Evolutionary conservation across 2,329 filamentous ascomycete genomes (phyloP).

Genomic region (Penicillium sp.): DNA sequence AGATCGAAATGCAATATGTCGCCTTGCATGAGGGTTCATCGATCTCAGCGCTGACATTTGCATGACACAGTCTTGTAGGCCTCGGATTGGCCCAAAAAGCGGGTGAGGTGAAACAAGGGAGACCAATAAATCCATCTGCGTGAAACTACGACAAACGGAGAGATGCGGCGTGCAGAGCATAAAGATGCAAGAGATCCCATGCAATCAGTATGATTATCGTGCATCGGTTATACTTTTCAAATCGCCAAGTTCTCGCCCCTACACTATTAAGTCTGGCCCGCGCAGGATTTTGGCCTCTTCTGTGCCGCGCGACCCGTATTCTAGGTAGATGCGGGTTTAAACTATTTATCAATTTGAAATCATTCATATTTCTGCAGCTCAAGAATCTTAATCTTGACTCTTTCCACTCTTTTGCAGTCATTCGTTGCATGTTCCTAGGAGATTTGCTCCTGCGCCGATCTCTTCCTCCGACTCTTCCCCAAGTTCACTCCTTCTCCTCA

Average conservation of each 20-base stretch:
- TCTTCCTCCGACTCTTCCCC: background rate
- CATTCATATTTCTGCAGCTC: background rate
- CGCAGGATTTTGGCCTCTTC: background rate
- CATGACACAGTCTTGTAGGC: background rate
- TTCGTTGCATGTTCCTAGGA: background rate
- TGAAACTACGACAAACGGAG: conserved; percentile 14
- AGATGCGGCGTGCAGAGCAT: background rate
- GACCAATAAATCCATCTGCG: conserved; percentile 11
- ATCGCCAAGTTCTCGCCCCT: too few species aligned
- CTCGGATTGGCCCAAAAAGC: too few species aligned
- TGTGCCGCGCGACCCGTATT: too few species aligned
- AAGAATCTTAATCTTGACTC: background rate
- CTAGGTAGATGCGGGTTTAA: too few species aligned
- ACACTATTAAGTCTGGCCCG: too few species aligned
- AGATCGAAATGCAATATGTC: too few species aligned
- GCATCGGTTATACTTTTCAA: too few species aligned
- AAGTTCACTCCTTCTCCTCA: conserved; percentile 11
- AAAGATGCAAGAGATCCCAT: too few species aligned
- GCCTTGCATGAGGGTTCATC: background rate
- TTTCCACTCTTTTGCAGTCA: background rate
- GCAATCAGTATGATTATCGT: too few species aligned
- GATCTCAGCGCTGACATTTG: background rate
- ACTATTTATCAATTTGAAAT: background rate
- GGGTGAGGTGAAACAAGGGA: conserved; percentile 21
- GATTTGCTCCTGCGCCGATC: background rate